Evolutionary conservation across 352 stramenopile genomes (phyloP).

Genomic region (Phytophthora idaei): DNA sequence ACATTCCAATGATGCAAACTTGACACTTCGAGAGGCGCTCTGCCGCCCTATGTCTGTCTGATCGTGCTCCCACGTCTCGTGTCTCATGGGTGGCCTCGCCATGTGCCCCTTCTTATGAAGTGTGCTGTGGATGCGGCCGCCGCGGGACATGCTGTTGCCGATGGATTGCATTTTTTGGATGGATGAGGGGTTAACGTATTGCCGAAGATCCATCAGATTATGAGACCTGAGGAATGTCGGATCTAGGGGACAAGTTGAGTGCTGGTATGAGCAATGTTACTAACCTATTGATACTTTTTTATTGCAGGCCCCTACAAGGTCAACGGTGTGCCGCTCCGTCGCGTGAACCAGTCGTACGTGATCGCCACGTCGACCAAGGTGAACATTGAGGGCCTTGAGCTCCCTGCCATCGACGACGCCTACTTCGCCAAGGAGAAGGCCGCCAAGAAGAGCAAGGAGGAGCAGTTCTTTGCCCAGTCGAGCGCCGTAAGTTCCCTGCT

Average conservation of each 20-base stretch:
- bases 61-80: conserved; percentile 1
- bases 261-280: neutral
- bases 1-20: conserved; percentile 77
- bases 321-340: conserved; percentile 98
- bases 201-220: conserved; percentile 81
- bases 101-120: neutral
- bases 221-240: conserved; percentile 86
- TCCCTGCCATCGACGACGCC: conserved; percentile 95
- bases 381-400: conserved; percentile 92
- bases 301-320: conserved; percentile 97
- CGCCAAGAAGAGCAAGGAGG: conserved; percentile 93
- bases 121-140: neutral
- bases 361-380: conserved; percentile 99
- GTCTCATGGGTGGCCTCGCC: neutral
- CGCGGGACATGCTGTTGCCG: neutral
- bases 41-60: conserved; percentile 18
- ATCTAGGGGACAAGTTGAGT: neutral
- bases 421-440: conserved; percentile 97
- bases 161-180: neutral
- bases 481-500: conserved; percentile 60
- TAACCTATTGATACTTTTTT: conserved; percentile 4
- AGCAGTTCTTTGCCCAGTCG: conserved; percentile 97
- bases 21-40: conserved; percentile 61
- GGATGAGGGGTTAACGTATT: conserved; percentile 31
- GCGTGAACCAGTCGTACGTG: conserved; percentile 99